phyloP scores from a whole-genome alignment of 2,329 filamentous ascomycete species.

The Rosellinia necatrix region DNA sequence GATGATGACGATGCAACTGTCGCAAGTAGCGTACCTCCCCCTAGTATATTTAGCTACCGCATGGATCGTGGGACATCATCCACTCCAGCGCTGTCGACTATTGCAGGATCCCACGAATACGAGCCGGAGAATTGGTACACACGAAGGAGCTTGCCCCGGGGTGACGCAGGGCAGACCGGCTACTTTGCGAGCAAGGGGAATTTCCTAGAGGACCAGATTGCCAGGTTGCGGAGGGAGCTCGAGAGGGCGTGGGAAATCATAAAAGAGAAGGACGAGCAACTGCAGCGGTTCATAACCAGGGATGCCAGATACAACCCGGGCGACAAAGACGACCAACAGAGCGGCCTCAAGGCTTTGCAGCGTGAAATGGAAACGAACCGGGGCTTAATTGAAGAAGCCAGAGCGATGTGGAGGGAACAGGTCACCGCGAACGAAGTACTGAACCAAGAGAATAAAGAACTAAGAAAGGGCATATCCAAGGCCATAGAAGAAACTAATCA shows the following conservation, averaged over 20 bases:
- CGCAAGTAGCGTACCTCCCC: slow-evolving; percentile 12
- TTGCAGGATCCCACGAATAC: neutral
- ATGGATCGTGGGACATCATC: slow-evolving; percentile 9
- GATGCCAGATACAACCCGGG: neutral
- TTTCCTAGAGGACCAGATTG: slow-evolving; percentile 8
- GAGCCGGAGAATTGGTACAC: neutral
- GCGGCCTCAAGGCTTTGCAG: neutral
- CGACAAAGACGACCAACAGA: neutral
- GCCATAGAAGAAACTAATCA: neutral
- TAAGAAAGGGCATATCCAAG: neutral
- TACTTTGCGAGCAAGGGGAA: neutral
- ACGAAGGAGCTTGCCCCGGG: neutral
- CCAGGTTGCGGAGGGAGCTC: slow-evolving; percentile 1
- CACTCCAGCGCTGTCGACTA: neutral
- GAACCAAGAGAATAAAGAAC: neutral
- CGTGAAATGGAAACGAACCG: neutral
- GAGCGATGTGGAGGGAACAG: neutral
- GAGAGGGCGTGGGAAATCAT: slow-evolving; percentile 17
- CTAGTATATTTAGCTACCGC: slow-evolving; percentile 19
- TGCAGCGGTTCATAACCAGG: neutral
- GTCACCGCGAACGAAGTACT: neutral
- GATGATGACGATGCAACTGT: slow-evolving; percentile 17
- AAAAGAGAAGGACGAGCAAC: slow-evolving; percentile 11
- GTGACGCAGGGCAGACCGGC: neutral
- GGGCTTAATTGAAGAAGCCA: neutral